Conservation (phyloP, 2,329 filamentous ascomycete species). For the Fusarium veterinarium region DNA sequence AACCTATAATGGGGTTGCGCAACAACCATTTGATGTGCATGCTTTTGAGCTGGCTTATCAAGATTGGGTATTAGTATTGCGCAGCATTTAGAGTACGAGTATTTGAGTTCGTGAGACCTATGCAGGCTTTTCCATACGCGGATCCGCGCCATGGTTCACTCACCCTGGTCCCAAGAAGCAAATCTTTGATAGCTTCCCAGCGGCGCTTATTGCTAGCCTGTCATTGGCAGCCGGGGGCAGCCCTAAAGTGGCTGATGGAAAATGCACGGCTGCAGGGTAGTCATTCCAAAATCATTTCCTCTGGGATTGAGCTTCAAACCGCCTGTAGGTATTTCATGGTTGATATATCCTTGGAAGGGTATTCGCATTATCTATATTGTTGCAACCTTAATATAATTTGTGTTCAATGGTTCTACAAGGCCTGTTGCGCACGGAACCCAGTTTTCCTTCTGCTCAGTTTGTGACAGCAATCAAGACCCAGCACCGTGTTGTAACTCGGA, state of each 20-base stretch:
- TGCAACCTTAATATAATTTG: background rate
- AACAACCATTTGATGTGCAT: background rate
- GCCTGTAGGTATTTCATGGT: background rate
- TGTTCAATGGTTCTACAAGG: too few species aligned
- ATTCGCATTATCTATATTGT: background rate
- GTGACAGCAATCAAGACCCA: rapidly evolving
- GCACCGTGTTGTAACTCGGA: rapidly evolving
- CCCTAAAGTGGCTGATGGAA: background rate
- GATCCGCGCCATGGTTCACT: background rate
- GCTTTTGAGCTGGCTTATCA: too few species aligned
- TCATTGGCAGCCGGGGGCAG: background rate
- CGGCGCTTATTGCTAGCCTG: background rate
- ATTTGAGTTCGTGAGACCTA: background rate
- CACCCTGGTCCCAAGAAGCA: background rate
- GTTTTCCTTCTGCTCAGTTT: too few species aligned
- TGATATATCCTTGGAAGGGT: background rate
- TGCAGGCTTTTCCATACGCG: background rate
- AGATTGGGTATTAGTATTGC: background rate
- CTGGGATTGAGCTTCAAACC: rapidly evolving
- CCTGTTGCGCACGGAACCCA: too few species aligned
- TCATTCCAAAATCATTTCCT: background rate
- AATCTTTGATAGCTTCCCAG: background rate
- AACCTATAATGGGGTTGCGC: background rate
- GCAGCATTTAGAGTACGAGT: background rate
- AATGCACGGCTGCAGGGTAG: background rate